These are phyloP conservation scores for Paramecium bursaria DNA, from an alignment of 73 alveolate species.

Conservation along the genomic window DNA sequence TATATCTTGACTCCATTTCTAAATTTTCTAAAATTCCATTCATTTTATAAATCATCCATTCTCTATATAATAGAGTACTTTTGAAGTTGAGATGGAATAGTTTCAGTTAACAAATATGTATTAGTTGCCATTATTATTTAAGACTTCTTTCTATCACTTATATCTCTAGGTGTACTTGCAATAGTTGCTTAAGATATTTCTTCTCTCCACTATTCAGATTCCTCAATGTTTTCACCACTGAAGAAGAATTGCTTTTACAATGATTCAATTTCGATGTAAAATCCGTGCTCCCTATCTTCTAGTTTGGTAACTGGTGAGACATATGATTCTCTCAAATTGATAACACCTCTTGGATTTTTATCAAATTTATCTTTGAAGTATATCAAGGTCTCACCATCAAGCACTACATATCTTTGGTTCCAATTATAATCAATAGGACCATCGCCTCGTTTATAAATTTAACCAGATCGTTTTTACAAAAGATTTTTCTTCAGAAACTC, in stretches of 20 bases:
- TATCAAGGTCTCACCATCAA: slow-evolving; percentile 62
- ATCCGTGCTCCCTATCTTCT: slow-evolving; percentile 67
- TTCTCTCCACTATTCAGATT: slow-evolving; percentile 68
- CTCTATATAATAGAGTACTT: slow-evolving; percentile 22
- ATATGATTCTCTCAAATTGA: slow-evolving; percentile 59
- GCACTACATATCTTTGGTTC: slow-evolving; percentile 65
- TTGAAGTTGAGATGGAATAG: neutral
- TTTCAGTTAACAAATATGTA: slow-evolving; percentile 23
- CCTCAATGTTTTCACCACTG: slow-evolving; percentile 61
- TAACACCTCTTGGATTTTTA: slow-evolving; percentile 68
- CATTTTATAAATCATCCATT: slow-evolving; percentile 14
- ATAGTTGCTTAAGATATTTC: slow-evolving; percentile 62
- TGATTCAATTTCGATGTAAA: slow-evolving; percentile 58
- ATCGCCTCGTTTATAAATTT: slow-evolving; percentile 60
- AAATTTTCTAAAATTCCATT: slow-evolving; percentile 69
- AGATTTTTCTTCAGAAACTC: neutral
- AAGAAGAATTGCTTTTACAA: slow-evolving; percentile 47
- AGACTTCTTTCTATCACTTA: slow-evolving; percentile 9
- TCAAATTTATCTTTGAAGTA: slow-evolving; percentile 64
- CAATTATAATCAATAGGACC: slow-evolving; percentile 70
- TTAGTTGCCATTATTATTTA: neutral
- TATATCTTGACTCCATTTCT: slow-evolving; percentile 68
- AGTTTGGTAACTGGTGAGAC: slow-evolving; percentile 22
- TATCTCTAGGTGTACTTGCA: neutral
- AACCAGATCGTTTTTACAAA: slow-evolving; percentile 41